Percentiles rank a stretch among this genome's conserved stretches.
Evolutionary conservation across 176 grass and related monocot species (phyloP).

Genomic region (Saccharum spontaneum): DNA sequence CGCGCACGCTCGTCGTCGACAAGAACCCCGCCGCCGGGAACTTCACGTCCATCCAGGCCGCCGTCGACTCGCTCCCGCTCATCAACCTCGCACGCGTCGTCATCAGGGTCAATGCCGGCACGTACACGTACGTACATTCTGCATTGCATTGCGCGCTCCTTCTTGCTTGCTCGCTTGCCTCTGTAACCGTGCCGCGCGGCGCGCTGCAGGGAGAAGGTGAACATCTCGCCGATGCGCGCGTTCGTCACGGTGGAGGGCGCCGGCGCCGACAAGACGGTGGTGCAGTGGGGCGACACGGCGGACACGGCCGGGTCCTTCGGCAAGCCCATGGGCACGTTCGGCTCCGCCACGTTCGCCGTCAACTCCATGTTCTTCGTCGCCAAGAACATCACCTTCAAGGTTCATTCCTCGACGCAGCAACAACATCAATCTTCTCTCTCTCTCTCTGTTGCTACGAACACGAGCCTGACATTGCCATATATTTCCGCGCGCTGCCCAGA

Average conservation of each 20-base stretch:
- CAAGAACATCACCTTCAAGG: constrained; percentile 95
- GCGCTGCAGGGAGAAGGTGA: constrained; percentile 84
- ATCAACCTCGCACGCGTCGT: constrained; percentile 88
- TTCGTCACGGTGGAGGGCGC: constrained; percentile 91
- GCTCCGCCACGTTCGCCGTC: constrained; percentile 88
- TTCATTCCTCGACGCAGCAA: background rate
- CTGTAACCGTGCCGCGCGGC: background rate
- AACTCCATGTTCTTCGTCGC: constrained; percentile 93
- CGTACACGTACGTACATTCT: constrained; percentile 71
- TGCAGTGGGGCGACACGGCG: constrained; percentile 98
- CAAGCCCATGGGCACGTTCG: constrained; percentile 76
- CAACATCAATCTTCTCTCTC: background rate
- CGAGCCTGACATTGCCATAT: background rate
- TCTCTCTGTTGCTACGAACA: background rate
- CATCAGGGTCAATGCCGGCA: constrained; percentile 92
- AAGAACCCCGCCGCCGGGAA: constrained; percentile 48
- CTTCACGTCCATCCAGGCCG: constrained; percentile 86
- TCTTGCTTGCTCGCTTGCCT: background rate
- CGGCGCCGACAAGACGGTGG: constrained; percentile 72
- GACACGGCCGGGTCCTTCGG: constrained; percentile 51
- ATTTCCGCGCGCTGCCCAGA: constrained; percentile 23
- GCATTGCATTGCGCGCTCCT: background rate
- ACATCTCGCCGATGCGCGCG: constrained; percentile 64
- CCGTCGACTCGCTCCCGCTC: constrained; percentile 77
- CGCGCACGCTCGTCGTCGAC: constrained; percentile 70